Percentiles rank a stretch among this genome's conserved stretches.
phyloP scores from a whole-genome alignment of 2,329 filamentous ascomycete genomes.

The Leptodontidium sp. region DNA sequence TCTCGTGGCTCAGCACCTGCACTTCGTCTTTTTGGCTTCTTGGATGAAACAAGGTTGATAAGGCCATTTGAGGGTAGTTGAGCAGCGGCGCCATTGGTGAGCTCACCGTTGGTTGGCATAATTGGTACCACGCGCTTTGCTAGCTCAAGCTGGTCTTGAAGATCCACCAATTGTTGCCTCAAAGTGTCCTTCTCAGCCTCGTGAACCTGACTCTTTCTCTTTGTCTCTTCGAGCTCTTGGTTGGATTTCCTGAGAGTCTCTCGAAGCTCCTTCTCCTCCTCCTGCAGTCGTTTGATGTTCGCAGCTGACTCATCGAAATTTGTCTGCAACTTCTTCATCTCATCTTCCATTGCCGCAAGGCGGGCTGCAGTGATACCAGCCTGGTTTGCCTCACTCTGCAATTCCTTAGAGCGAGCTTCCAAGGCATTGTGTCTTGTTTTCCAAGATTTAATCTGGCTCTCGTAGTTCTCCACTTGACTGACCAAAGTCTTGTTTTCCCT shows the following conservation, averaged over 20 bases:
- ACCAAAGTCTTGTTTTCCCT: constrained; percentile 90
- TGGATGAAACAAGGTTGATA: constrained; percentile 95
- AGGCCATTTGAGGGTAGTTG: constrained; percentile 74
- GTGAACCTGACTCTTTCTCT: constrained; percentile 75
- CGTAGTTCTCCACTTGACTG: constrained; percentile 93
- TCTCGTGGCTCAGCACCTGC: constrained; percentile 87
- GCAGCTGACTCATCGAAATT: constrained; percentile 89
- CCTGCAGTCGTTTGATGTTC: constrained; percentile 93
- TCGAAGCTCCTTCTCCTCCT: constrained; percentile 86
- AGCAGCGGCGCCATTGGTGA: constrained; percentile 67
- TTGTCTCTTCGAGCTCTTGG: constrained; percentile 81
- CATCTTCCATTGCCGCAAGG: constrained; percentile 89
- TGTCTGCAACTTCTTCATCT: constrained; percentile 90
- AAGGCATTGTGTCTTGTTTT: constrained; percentile 90
- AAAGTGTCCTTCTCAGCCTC: constrained; percentile 88
- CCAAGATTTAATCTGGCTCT: constrained; percentile 95
- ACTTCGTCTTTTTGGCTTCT: constrained; percentile 95
- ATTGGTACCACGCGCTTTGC: constrained; percentile 70
- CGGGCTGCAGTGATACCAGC: constrained; percentile 94
- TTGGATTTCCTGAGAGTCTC: constrained; percentile 83
- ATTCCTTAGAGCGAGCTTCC: constrained; percentile 88
- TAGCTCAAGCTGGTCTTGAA: constrained; percentile 91
- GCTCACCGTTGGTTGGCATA: constrained; percentile 75
- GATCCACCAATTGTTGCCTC: constrained; percentile 85
- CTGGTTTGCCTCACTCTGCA: constrained; percentile 96